These are phyloP conservation scores for Polyrhizophydium stewartii DNA, from an alignment of 371 early-diverging fungal genomes.

Conservation along the genomic window DNA sequence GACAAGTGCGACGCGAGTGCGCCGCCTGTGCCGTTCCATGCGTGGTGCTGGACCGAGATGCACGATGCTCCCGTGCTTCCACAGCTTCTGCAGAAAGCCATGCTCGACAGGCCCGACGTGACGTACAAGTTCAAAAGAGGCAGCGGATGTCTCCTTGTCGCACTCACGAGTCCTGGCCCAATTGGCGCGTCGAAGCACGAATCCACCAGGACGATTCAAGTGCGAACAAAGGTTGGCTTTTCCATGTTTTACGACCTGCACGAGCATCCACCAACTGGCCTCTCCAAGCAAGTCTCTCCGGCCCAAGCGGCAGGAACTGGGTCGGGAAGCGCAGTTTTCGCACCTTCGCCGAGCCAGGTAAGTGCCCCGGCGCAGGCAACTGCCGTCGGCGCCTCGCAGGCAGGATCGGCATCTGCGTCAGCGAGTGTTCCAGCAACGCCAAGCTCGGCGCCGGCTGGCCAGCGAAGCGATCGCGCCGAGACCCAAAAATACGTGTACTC, in stretches of 20 bases:
- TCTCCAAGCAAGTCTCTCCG: too few species aligned
- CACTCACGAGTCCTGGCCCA: conserved; percentile 24
- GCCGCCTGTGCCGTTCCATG: conserved; percentile 10
- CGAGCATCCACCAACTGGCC: neutral
- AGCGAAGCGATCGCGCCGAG: too few species aligned
- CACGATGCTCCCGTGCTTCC: conserved; percentile 17
- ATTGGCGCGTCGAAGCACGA: conserved; percentile 11
- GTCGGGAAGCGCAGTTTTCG: too few species aligned
- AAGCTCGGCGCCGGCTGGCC: too few species aligned
- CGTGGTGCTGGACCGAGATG: conserved; percentile 30
- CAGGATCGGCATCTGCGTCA: too few species aligned
- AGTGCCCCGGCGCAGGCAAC: too few species aligned
- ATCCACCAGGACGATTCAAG: conserved; percentile 8
- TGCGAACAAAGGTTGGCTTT: conserved; percentile 36
- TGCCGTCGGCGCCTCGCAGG: too few species aligned
- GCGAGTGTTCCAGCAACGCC: too few species aligned
- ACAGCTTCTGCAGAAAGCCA: conserved; percentile 26
- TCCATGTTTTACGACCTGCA: conserved; percentile 31
- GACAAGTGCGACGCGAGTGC: neutral
- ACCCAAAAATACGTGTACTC: conserved; percentile 15
- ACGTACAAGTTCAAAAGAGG: conserved; percentile 9
- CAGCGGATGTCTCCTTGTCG: conserved; percentile 17
- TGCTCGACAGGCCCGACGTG: conserved; percentile 7
- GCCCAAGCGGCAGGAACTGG: too few species aligned
- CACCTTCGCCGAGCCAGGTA: too few species aligned